Percentiles rank a stretch among this genome's conserved stretches.
These are phyloP conservation scores for Candida tropicalis DNA, from an alignment of 1,139 yeast genomes.

Conservation along the genomic window DNA sequence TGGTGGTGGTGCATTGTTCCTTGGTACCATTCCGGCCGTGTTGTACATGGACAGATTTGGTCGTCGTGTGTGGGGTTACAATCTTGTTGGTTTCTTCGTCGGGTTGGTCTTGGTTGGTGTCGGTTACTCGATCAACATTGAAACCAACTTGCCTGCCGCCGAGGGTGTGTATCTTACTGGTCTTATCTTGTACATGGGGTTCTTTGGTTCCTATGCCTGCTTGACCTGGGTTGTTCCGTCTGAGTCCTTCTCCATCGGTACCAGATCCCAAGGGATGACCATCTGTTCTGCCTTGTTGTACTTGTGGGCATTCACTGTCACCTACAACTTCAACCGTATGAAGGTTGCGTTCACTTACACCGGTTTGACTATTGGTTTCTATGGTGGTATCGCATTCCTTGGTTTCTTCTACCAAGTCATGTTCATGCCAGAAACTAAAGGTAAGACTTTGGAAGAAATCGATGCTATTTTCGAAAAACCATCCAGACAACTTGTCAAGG, in stretches of 20 bases:
- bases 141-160: conserved; percentile 46
- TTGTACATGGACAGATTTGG: conserved; percentile 63
- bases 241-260: conserved; percentile 47
- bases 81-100: conserved; percentile 53
- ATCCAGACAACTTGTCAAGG: conserved; percentile 21
- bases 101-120: conserved; percentile 60
- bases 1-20: conserved; percentile 60
- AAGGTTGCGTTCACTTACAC: conserved; percentile 59
- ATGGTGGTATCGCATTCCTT: conserved; percentile 62
- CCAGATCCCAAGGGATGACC: conserved; percentile 57
- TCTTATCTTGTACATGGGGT: conserved; percentile 62
- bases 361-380: conserved; percentile 64
- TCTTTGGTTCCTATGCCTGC: conserved; percentile 66
- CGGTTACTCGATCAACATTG: conserved; percentile 45
- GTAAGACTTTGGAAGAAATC: conserved; percentile 59
- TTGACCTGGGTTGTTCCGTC: conserved; percentile 60
- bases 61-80: conserved; percentile 46
- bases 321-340: conserved; percentile 59
- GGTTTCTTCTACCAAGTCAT: conserved; percentile 59
- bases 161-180: conserved; percentile 61
- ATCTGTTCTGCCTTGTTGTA: conserved; percentile 56
- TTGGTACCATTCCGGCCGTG: conserved; percentile 66
- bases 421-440: conserved; percentile 62
- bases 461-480: conserved; percentile 48
- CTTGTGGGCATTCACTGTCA: conserved; percentile 65